Conservation (phyloP, 768 basidiomycete species). For the Amanita rubescens region DNA sequence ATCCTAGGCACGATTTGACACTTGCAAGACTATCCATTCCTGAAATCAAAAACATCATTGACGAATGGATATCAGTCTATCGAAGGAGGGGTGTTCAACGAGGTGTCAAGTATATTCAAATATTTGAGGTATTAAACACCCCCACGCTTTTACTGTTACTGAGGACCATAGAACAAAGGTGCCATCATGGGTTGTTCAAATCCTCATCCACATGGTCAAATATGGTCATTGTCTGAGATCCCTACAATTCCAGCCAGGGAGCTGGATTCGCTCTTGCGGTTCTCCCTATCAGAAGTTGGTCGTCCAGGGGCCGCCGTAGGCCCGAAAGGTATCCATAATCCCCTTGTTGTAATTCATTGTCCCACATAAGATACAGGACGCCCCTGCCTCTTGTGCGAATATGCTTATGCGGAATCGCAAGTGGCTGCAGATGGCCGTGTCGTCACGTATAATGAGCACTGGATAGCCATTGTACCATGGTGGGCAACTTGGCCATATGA, state of each 20-base stretch:
- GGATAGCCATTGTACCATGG: slow-evolving; percentile 86
- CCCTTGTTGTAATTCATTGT: not conserved
- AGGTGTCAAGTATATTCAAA: slow-evolving; percentile 79
- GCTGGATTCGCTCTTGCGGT: slow-evolving; percentile 45
- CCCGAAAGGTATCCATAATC: slow-evolving; percentile 29
- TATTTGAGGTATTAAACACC: slow-evolving; percentile 62
- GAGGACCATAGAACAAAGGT: slow-evolving; percentile 63
- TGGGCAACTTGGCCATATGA: slow-evolving; percentile 97
- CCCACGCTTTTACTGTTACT: not conserved
- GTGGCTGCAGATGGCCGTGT: slow-evolving; percentile 40
- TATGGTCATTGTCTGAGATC: slow-evolving; percentile 71
- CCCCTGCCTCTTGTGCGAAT: slow-evolving; percentile 75
- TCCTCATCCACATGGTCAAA: slow-evolving; percentile 90
- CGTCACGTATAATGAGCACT: slow-evolving; percentile 66
- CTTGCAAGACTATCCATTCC: slow-evolving; percentile 52
- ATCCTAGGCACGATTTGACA: slow-evolving; percentile 81
- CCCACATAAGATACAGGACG: slow-evolving; percentile 26
- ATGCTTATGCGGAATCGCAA: slow-evolving; percentile 57
- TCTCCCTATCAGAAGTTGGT: slow-evolving; percentile 30
- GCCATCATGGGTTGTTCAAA: slow-evolving; percentile 94
- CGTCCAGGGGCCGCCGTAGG: slow-evolving; percentile 47
- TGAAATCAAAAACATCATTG: slow-evolving; percentile 60
- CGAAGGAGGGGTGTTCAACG: slow-evolving; percentile 46
- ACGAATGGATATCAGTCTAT: slow-evolving; percentile 70
- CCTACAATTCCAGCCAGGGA: slow-evolving; percentile 69